Conservation (phyloP, 306 rosid genomes). For the Carpinus viminea region DNA sequence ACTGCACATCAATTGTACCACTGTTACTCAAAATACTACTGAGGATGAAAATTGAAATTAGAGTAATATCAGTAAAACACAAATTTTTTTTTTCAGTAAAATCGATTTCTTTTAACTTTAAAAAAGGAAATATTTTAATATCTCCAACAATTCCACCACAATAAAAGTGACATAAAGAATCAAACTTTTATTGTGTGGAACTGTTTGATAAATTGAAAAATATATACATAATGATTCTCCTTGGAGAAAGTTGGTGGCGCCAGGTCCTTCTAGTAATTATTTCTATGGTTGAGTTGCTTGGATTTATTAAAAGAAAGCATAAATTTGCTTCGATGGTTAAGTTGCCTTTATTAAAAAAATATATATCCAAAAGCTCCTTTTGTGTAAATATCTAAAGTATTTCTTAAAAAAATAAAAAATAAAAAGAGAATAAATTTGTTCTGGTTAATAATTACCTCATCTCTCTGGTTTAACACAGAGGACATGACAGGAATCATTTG, state of each 20-base stretch:
- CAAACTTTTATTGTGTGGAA: not conserved
- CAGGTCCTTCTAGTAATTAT: conserved; percentile 15
- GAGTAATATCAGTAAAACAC: not conserved
- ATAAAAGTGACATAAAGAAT: not conserved
- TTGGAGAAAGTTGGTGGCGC: conserved; percentile 31
- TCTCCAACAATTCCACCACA: not conserved
- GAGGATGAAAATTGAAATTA: not conserved
- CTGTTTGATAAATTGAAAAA: not conserved
- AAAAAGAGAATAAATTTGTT: not conserved
- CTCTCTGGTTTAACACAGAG: conserved; percentile 59
- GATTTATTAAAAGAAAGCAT: conserved; percentile 26
- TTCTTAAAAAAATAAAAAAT: not conserved
- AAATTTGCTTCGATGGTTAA: conserved; percentile 13
- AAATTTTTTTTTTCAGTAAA: not conserved
- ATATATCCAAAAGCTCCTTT: not conserved
- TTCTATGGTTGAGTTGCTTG: not conserved
- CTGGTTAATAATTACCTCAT: conserved; percentile 52
- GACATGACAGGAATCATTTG: conserved; percentile 70
- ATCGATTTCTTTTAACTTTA: not conserved
- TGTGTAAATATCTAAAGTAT: not conserved
- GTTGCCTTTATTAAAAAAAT: not conserved
- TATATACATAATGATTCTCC: conserved; percentile 13
- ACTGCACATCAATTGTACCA: conserved; percentile 54
- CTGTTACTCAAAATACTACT: not conserved
- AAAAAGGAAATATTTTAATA: conserved; percentile 20